Conservation (phyloP, 352 stramenopile species). For the Phytophthora cajani region DNA sequence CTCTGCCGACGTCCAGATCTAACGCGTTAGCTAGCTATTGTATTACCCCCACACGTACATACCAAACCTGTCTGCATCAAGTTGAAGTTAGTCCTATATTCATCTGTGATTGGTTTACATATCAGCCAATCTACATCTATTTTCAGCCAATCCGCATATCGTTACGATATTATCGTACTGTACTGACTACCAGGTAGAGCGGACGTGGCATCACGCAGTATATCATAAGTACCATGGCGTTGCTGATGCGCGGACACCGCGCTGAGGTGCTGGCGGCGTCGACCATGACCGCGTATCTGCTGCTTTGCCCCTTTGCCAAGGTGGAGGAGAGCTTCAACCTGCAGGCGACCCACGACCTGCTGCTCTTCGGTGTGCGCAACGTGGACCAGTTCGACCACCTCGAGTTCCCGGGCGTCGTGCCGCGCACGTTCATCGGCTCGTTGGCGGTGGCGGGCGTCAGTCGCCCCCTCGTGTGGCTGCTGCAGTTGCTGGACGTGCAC, state of each 20-base stretch:
- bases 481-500: slow-evolving; percentile 28
- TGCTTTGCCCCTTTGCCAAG: slow-evolving; percentile 81
- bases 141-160: slow-evolving; percentile 1
- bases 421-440: slow-evolving; percentile 96
- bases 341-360: slow-evolving; percentile 97
- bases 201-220: not conserved
- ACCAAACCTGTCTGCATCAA: not conserved
- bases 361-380: slow-evolving; percentile 66
- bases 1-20: slow-evolving; percentile 1
- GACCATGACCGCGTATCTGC: slow-evolving; percentile 52
- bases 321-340: slow-evolving; percentile 99
- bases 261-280: slow-evolving; percentile 50
- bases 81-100: slow-evolving; percentile 9
- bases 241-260: slow-evolving; percentile 37
- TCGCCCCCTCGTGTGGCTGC: slow-evolving; percentile 48
- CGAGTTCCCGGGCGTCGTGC: slow-evolving; percentile 97
- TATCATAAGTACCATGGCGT: slow-evolving; percentile 6
- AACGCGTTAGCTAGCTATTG: slow-evolving; percentile 1
- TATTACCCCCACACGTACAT: not conserved
- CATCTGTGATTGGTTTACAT: not conserved
- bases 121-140: not conserved
- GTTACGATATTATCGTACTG: not conserved
- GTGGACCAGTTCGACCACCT: slow-evolving; percentile 95
- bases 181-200: not conserved
- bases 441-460: slow-evolving; percentile 62